A percentile compares a stretch with the other conserved stretches of the same genome.
phyloP scores from a whole-genome alignment of 371 early-diverging fungal genomes.

The Circinella umbellata region DNA sequence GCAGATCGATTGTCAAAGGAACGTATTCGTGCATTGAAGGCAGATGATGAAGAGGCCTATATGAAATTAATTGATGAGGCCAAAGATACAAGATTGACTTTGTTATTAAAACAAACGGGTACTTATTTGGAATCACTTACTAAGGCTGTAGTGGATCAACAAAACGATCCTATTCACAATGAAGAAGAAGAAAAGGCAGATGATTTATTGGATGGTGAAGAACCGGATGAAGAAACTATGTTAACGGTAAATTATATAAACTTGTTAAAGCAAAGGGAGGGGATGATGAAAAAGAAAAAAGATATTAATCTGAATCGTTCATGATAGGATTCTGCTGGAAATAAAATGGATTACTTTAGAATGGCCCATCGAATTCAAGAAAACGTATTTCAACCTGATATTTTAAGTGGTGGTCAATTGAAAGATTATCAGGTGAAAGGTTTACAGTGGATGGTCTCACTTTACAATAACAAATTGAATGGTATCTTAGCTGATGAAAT shows the following conservation, averaged over 20 bases:
- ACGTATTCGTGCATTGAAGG: slow-evolving; percentile 93
- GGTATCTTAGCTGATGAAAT: slow-evolving; percentile 99
- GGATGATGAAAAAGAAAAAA: not conserved
- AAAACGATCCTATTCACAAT: slow-evolving; percentile 66
- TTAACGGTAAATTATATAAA: slow-evolving; percentile 28
- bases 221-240: slow-evolving; percentile 58
- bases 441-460: slow-evolving; percentile 97
- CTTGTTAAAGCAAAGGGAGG: no score
- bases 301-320: no score
- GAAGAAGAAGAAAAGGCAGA: no score
- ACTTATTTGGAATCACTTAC: slow-evolving; percentile 82
- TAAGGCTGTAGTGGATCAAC: slow-evolving; percentile 79
- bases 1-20: slow-evolving; percentile 84
- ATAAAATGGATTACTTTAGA: slow-evolving; percentile 82
- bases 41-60: slow-evolving; percentile 96
- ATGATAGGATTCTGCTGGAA: slow-evolving; percentile 45
- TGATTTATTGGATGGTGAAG: slow-evolving; percentile 50
- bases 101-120: slow-evolving; percentile 90
- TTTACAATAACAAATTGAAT: slow-evolving; percentile 95
- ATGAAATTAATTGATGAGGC: slow-evolving; percentile 92
- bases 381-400: slow-evolving; percentile 77
- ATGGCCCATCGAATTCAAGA: slow-evolving; percentile 89
- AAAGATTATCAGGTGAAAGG: slow-evolving; percentile 98
- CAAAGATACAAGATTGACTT: slow-evolving; percentile 96
- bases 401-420: slow-evolving; percentile 88